Percentiles rank a stretch among this genome's conserved stretches.
Evolutionary conservation across 371 early-diverging fungal species (phyloP).

Genomic region (Mucor indicus): DNA sequence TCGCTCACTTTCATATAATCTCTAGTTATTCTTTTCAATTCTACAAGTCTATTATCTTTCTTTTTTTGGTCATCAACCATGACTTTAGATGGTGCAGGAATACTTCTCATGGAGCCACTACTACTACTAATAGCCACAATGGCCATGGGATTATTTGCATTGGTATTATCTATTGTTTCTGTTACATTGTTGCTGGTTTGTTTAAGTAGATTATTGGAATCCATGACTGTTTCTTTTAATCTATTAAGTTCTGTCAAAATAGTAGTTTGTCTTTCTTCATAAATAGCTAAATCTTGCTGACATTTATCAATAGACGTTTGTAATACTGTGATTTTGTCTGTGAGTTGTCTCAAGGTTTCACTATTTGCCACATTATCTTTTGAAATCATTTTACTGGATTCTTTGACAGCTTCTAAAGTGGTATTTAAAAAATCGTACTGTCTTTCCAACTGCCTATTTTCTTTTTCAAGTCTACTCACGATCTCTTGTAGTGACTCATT

Average conservation of each 20-base stretch:
- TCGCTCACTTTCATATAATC: constrained; percentile 10
- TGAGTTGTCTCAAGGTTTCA: too few species aligned
- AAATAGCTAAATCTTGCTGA: background rate
- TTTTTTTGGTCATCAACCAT: constrained; percentile 13
- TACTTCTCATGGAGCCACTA: constrained; percentile 2
- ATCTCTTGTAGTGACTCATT: background rate
- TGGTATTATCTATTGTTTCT: too few species aligned
- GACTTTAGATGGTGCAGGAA: constrained; percentile 19
- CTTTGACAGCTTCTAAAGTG: too few species aligned
- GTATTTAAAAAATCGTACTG: too few species aligned
- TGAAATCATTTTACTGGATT: too few species aligned
- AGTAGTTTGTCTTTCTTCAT: constrained; percentile 8
- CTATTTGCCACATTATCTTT: too few species aligned
- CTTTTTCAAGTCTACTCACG: too few species aligned
- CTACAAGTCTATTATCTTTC: constrained; percentile 14
- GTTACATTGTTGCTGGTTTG: background rate
- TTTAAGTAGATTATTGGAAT: background rate
- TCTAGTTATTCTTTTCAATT: constrained; percentile 10
- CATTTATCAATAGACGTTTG: background rate
- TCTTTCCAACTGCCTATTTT: too few species aligned
- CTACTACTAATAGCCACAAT: background rate
- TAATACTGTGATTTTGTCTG: background rate
- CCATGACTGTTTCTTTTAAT: constrained; percentile 6
- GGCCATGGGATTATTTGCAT: too few species aligned
- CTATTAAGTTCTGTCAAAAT: constrained; percentile 2